Percentiles rank a stretch among this genome's conserved stretches.
These are phyloP conservation scores for Maudiozyma turicensis DNA, from an alignment of 805 yeast species.

Conservation along the genomic window DNA sequence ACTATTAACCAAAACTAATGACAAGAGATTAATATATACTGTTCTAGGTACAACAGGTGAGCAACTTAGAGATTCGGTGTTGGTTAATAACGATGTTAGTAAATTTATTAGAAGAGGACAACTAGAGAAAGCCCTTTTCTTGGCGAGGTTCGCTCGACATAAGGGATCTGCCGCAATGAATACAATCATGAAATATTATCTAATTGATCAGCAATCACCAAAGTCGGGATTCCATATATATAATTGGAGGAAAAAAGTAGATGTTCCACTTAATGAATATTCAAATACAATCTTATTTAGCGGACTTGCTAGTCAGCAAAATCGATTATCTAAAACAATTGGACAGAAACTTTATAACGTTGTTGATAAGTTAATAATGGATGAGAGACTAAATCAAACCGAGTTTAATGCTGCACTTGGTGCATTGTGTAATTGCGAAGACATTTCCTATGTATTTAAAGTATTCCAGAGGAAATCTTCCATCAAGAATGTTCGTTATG, in stretches of 20 bases:
- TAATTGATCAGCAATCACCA: slow-evolving; percentile 32
- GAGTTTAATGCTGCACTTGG: slow-evolving; percentile 40
- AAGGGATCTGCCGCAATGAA: slow-evolving; percentile 57
- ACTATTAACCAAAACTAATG: slow-evolving; percentile 26
- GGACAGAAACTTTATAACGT: slow-evolving; percentile 30
- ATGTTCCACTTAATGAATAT: slow-evolving; percentile 41
- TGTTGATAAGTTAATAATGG: slow-evolving; percentile 24
- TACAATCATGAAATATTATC: slow-evolving; percentile 42
- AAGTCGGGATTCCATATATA: slow-evolving; percentile 42
- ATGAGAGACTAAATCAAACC: slow-evolving; percentile 28
- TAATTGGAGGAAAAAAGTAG: slow-evolving; percentile 54
- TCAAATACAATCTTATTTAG: slow-evolving; percentile 38
- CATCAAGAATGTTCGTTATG: slow-evolving; percentile 11
- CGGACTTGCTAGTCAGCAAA: slow-evolving; percentile 33
- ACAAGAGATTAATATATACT: slow-evolving; percentile 40
- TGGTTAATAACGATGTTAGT: slow-evolving; percentile 44
- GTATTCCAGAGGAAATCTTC: slow-evolving; percentile 26
- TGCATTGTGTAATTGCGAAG: slow-evolving; percentile 35
- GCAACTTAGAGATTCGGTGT: slow-evolving; percentile 48
- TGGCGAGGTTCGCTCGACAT: slow-evolving; percentile 38
- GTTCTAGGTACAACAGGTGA: slow-evolving; percentile 50
- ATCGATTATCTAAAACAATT: slow-evolving; percentile 26
- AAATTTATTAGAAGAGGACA: slow-evolving; percentile 44
- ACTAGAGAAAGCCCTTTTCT: slow-evolving; percentile 41
- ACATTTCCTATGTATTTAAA: slow-evolving; percentile 32